These are phyloP conservation scores for Thalassiosira sp. DNA, from an alignment of 352 stramenopile genomes.

Conservation along the genomic window DNA sequence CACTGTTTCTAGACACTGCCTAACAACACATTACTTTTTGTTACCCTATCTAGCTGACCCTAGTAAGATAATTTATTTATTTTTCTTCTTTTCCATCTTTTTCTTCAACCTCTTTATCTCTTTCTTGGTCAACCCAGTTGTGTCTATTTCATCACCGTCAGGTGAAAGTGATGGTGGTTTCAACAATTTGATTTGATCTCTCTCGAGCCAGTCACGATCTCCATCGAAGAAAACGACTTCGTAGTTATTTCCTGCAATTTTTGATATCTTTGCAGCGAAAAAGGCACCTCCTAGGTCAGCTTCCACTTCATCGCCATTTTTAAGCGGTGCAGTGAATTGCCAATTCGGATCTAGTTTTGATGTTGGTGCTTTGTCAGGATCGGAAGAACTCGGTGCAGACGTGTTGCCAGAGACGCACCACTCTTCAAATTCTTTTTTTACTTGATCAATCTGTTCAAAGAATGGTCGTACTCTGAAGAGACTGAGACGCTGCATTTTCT, in stretches of 20 bases:
- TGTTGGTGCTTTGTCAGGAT: background rate
- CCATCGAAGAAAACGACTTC: constrained; percentile 82
- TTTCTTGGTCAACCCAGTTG: constrained; percentile 67
- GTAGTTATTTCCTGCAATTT: constrained; percentile 54
- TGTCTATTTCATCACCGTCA: constrained; percentile 53
- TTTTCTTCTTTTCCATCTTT: constrained; percentile 72
- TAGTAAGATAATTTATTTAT: constrained; percentile 24
- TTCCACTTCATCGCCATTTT: constrained; percentile 75
- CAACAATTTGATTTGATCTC: constrained; percentile 66
- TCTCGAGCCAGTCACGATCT: constrained; percentile 61
- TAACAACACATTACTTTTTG: too few relatives aligned
- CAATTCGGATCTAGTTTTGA: constrained; percentile 60
- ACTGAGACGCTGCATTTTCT: constrained; percentile 73
- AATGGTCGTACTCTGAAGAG: constrained; percentile 74
- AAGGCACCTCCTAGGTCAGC: constrained; percentile 78
- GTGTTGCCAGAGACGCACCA: constrained; percentile 54
- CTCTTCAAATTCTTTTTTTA: constrained; percentile 54
- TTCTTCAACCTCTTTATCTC: constrained; percentile 79
- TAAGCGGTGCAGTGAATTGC: constrained; percentile 63
- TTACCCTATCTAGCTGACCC: too few relatives aligned
- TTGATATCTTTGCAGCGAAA: constrained; percentile 67
- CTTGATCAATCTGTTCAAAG: constrained; percentile 69
- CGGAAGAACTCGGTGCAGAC: constrained; percentile 5
- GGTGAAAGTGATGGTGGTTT: constrained; percentile 36
- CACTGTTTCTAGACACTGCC: too few relatives aligned